Evolutionary conservation across 176 grass and related monocot species (phyloP).

Genomic region (Oropetium thomaeum): DNA sequence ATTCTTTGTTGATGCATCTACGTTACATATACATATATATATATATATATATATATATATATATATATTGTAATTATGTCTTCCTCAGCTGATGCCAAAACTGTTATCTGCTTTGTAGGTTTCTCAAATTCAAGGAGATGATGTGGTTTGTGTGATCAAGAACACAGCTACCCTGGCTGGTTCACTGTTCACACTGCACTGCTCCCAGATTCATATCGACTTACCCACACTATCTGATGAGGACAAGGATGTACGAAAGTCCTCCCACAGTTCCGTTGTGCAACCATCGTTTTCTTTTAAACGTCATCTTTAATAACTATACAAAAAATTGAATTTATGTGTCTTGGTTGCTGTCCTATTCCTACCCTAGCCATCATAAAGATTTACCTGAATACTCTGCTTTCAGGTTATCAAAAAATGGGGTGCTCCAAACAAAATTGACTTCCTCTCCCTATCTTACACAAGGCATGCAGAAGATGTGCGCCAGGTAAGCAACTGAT

Average conservation of each 20-base stretch:
- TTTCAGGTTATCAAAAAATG: constrained; percentile 90
- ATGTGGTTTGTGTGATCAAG: constrained; percentile 68
- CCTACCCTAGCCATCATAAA: background rate
- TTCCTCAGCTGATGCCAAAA: constrained; percentile 7
- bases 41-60: too few relatives aligned
- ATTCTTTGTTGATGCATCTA: background rate
- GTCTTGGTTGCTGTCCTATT: background rate
- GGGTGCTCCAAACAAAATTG: constrained; percentile 94
- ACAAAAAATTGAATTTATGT: background rate
- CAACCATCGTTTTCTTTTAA: background rate
- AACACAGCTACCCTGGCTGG: constrained; percentile 70
- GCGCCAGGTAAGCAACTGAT: constrained; percentile 58
- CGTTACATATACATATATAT: too few relatives aligned
- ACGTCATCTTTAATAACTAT: background rate
- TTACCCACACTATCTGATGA: constrained; percentile 86
- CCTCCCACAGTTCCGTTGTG: background rate
- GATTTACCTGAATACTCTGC: background rate
- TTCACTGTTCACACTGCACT: constrained; percentile 65
- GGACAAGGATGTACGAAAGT: constrained; percentile 68
- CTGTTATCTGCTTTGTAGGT: constrained; percentile 50
- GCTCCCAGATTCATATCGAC: constrained; percentile 72
- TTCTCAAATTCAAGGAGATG: constrained; percentile 73
- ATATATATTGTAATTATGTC: constrained; percentile 5
- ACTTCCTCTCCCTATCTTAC: constrained; percentile 96
- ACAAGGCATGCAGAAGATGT: constrained; percentile 97